Base-by-base conservation (phyloP, 176 grass and related monocot genomes). In the Zizania latifolia region DNA sequence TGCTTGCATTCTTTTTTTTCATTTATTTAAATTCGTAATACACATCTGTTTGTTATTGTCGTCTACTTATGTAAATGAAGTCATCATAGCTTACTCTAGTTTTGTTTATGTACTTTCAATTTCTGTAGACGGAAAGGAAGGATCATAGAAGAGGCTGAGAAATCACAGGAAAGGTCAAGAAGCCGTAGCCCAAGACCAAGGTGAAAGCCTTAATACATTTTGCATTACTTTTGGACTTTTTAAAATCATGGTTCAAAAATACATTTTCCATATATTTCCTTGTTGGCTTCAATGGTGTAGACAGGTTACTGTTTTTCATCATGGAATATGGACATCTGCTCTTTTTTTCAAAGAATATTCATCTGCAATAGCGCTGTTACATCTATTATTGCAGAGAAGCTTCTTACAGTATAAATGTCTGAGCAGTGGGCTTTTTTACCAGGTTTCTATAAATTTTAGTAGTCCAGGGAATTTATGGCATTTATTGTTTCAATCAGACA, bases 111-210 rank as follows among this genome's bases (percentile, higher is more conserved):
- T 84, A 53, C 17, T 36, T 10, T 73, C 62, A 41, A 26, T 72
- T 26, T 40, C 23, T 89, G 27, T 77, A 97, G 94, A 60, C 88
- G 72, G 2, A 93, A 92, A 78, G 94, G 94, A 85, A 97, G 80
- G 64, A 82, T 97, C 51, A 74, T 64, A 72, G 94, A 97, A 81
- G 81, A 6, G 4, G 55, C 76, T 23, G 79, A 81, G 55, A 87
- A 35, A 80, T 75, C 86, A 74, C 58, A 9, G 53, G 93, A 88
- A 27, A 92, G 84, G 59, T 97, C 94, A 46, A 93, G 94, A 85
- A 97, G 94, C 70, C 83, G 50, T 46, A 97, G 94, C 76, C 94
- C 94, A 67, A 86, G 81, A 40, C 72, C 83, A 71, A 91, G 94
- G 94, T 93, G 58, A 85, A 71, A 53, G 54, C 12, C 6, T 57